Evolutionary conservation across 1,284 basidiomycete genomes (phyloP).

Genomic region (Albatrellus sp.): DNA sequence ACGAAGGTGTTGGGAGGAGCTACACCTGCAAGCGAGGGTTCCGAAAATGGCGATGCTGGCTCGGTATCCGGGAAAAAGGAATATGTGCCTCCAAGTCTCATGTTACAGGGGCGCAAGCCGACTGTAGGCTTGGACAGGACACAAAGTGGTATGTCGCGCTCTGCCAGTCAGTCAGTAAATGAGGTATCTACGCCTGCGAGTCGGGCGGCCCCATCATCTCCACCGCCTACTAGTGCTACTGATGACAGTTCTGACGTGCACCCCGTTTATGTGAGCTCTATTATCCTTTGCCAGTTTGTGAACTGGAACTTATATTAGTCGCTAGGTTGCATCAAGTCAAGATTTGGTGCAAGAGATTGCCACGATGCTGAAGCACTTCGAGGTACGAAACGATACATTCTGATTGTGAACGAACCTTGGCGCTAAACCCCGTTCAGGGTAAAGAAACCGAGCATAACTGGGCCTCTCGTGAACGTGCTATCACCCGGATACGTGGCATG

Average conservation of each 20-base stretch:
- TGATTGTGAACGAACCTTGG: conserved; percentile 7
- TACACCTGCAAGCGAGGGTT: conserved; percentile 31
- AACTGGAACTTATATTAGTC: conserved; percentile 12
- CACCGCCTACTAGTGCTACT: conserved; percentile 20
- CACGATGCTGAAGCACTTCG: conserved; percentile 69
- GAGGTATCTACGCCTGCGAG: conserved; percentile 43
- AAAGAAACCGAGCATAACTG: conserved; percentile 98
- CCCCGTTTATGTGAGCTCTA: conserved; percentile 55
- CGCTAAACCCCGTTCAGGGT: conserved; percentile 36
- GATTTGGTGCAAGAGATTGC: conserved; percentile 84
- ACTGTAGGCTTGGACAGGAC: conserved; percentile 17
- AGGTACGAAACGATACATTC: conserved; percentile 47
- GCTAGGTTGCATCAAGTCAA: conserved; percentile 68
- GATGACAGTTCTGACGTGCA: conserved; percentile 33
- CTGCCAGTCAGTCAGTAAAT: conserved; percentile 35
- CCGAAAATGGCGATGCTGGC: conserved; percentile 42
- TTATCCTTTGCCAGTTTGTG: conserved; percentile 1
- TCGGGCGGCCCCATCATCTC: conserved; percentile 36
- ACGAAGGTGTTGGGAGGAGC: conserved; percentile 40
- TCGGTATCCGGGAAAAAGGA: conserved; percentile 26
- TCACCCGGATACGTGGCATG: conserved; percentile 84
- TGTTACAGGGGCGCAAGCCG: conserved; percentile 41
- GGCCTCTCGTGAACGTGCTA: conserved; percentile 70
- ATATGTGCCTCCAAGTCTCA: conserved; percentile 64
- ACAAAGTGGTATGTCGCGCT: conserved; percentile 26